phyloP scores from a whole-genome alignment of 164 flowering plant genomes.

The Vitis amurensis region DNA sequence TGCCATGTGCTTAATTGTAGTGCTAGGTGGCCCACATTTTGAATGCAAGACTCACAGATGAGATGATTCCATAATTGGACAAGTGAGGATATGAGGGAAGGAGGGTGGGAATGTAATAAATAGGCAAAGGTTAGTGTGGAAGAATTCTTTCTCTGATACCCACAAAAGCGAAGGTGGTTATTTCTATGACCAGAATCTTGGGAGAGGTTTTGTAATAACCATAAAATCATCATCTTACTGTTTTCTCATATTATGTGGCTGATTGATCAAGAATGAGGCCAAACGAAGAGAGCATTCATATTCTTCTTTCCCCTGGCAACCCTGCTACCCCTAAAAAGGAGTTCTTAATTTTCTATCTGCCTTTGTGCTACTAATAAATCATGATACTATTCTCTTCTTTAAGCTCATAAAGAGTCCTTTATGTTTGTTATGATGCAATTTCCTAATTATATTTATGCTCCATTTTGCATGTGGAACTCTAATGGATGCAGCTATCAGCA shows the following conservation, averaged over 20 bases:
- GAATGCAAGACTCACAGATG: too few relatives aligned
- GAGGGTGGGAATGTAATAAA: too few relatives aligned
- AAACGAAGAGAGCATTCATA: background rate
- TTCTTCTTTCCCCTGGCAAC: too few relatives aligned
- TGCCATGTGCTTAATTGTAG: background rate
- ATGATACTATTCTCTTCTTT: too few relatives aligned
- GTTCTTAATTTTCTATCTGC: too few relatives aligned
- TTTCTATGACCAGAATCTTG: too few relatives aligned
- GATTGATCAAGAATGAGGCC: background rate
- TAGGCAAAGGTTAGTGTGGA: background rate
- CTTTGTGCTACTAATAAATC: too few relatives aligned
- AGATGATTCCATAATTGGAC: too few relatives aligned
- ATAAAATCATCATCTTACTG: too few relatives aligned
- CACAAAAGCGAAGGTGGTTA: background rate
- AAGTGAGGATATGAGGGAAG: too few relatives aligned
- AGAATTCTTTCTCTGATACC: background rate
- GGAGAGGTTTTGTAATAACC: too few relatives aligned
- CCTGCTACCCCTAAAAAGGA: too few relatives aligned
- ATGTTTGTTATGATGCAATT: background rate
- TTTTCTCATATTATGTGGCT: background rate
- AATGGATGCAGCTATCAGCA: constrained; percentile 67
- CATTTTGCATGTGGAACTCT: constrained; percentile 48
- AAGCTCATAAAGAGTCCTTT: background rate
- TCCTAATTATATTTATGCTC: constrained; percentile 18
- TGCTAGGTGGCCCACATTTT: background rate